Base-by-base conservation (phyloP, 257 asterid species). In the Capsicum chinense region DNA sequence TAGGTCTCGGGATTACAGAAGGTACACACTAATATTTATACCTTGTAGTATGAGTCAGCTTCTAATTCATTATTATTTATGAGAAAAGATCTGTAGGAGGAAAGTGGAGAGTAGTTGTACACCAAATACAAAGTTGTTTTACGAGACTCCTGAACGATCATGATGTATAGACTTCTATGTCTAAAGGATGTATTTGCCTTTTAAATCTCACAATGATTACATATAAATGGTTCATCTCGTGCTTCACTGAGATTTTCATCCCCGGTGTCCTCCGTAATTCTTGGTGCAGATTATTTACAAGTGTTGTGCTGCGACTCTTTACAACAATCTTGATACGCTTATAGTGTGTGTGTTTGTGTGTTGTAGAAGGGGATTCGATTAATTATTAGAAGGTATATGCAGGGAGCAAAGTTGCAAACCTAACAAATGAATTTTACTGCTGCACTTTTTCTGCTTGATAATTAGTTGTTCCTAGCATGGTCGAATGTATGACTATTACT, bases 11-110 rank as follows among this genome's bases (percentile, higher is more conserved):
- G 9, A 78, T 56, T 78, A 76, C 44, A 26, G 42, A 64, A 33
- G 69, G 73, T 66, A 66, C 73, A 66, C 64, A 26, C 16, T 78
- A 52, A 54, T 78, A 33, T 54, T 26, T 78, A 54, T 33, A 52
- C 64, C 26, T 26, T 74, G 39, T 54, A 76, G 39, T 54, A 76
- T 76, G 81, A 48, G 8, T 76, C n/a, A 21, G 15, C 47, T 76
- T 76, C 81, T 26, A 8, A 52, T 76, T 76, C 15, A 76, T 52
- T 73, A 7, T 52, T 19, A 8, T 47, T 54, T 56, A 0, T 26
- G 63, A 52, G 16, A 9, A 54, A 54, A 33, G 64, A 26, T 52
- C 16, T 8, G 50, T 78, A 26, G 21, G 82, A 78, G 82, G 82
- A 78, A 42, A 54, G 33, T 14, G 63, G 47, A 78, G 50, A 33